A percentile compares a stretch with the other conserved stretches of the same genome.
phyloP scores from a whole-genome alignment of 768 basidiomycete species.

The Tremella yokohamensis region DNA sequence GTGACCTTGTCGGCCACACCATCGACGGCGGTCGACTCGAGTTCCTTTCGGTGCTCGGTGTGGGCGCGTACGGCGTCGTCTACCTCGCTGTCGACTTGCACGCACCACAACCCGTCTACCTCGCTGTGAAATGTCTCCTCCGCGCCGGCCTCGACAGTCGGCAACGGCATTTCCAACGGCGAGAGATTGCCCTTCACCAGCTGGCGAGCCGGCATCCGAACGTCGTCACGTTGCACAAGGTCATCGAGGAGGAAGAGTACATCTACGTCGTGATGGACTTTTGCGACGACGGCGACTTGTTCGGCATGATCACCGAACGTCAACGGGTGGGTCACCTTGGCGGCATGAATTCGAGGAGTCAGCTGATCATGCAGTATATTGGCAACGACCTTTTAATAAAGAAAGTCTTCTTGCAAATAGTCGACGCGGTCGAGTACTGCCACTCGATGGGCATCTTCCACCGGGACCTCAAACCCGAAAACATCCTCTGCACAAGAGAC shows the following conservation, averaged over 20 bases:
- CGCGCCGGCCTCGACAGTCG: constrained; percentile 58
- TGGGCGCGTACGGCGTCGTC: constrained; percentile 91
- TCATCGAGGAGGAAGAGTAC: constrained; percentile 61
- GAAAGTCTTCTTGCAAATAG: constrained; percentile 83
- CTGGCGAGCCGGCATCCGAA: constrained; percentile 55
- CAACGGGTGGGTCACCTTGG: constrained; percentile 48
- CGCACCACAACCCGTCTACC: constrained; percentile 57
- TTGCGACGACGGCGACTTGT: constrained; percentile 84
- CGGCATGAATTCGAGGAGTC: background rate
- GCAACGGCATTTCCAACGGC: constrained; percentile 65
- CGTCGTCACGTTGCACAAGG: constrained; percentile 67
- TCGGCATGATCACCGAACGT: constrained; percentile 69
- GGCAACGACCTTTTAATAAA: constrained; percentile 81
- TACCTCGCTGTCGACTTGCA: constrained; percentile 75
- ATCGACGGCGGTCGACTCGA: constrained; percentile 79
- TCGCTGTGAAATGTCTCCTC: constrained; percentile 84
- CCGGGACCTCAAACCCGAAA: constrained; percentile 92
- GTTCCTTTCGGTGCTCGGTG: constrained; percentile 79
- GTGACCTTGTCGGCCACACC: constrained; percentile 60
- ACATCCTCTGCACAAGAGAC: constrained; percentile 68
- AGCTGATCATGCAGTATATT: constrained; percentile 66
- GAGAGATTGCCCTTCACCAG: constrained; percentile 62
- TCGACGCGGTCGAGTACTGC: constrained; percentile 90
- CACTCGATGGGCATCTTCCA: constrained; percentile 90
- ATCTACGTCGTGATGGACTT: constrained; percentile 87